Evolutionary conservation across 192 early-diverging fungal species (phyloP), one percentile per base, ranked within the genome.

Genomic region (Backusella circina): DNA sequence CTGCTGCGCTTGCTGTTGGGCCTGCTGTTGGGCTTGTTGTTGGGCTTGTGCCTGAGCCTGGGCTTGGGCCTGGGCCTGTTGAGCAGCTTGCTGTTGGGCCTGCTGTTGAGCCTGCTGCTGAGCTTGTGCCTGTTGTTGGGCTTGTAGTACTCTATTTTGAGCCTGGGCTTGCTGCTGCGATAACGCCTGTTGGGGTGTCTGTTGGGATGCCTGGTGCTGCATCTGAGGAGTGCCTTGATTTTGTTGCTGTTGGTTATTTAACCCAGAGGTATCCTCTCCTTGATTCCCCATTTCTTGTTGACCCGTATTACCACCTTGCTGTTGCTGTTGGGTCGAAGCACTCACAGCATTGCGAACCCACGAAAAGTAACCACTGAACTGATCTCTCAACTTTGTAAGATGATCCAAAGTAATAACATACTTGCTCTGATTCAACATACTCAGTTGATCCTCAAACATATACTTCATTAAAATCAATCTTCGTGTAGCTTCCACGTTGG

Each of bases 371-470:
- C 80, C 72, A 54, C 75, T 80, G 41, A 88, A 79, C 35, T 85
- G 84, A 1, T 88, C 86, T 33, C 70, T 80, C 39, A 88, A 38
- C 73, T 86, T 88, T 26, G 67, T 71, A 12, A 88, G 71, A 36
- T 85, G 80, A 16, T 84, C 82, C 5, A 82, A 74, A 1, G 81
- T 84, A 10, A 88, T 86, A 6, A 84, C 80, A 67, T 80, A 88
- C 21, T 83, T 80, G 16, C 83, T 80, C 37, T 83, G 86, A 30
- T 77, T 67, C 6, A 88, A 33, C 13, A 80, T 47, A 0, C 81
- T 82, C 2, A 88, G 67, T 32, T 88, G 86, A 65, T 84, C 84
- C 54, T 88, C 79, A 61, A 88, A 85, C 84, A 85, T 88, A 72
- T 80, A 84, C 69, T 88, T 88, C 84, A 88, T 84, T 33, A 84